These are phyloP conservation scores for Penicillium verrucosum DNA, from an alignment of 2,329 filamentous ascomycete genomes.

Conservation along the genomic window DNA sequence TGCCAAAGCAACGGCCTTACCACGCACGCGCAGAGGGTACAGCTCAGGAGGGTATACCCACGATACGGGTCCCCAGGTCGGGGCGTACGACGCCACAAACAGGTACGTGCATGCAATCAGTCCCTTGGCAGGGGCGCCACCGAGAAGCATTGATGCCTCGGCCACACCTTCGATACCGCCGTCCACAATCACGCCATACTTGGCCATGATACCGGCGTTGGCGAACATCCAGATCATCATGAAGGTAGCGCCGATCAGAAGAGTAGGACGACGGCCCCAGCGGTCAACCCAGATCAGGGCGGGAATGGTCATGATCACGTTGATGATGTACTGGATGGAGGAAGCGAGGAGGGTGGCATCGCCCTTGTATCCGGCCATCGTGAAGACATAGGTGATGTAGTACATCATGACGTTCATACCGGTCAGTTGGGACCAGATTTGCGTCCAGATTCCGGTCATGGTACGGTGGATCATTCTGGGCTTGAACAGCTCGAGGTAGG, in stretches of 20 bases:
- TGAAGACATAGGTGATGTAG: constrained; percentile 68
- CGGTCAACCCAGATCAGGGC: constrained; percentile 71
- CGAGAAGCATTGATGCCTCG: constrained; percentile 39
- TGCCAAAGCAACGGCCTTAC: constrained; percentile 58
- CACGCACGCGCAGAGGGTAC: constrained; percentile 52
- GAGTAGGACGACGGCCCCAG: constrained; percentile 68
- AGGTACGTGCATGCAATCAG: constrained; percentile 69
- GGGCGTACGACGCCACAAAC: constrained; percentile 59
- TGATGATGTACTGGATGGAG: constrained; percentile 73
- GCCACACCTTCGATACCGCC: constrained; percentile 36
- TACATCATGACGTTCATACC: constrained; percentile 78
- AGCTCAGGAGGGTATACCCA: constrained; percentile 58
- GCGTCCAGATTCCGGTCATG: constrained; percentile 67
- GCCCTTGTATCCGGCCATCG: constrained; percentile 65
- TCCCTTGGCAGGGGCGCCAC: constrained; percentile 53
- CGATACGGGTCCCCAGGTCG: constrained; percentile 58
- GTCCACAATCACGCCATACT: constrained; percentile 38
- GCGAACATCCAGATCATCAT: constrained; percentile 54
- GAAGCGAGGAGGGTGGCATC: constrained; percentile 62
- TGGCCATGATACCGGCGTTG: constrained; percentile 43
- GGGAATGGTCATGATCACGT: constrained; percentile 73
- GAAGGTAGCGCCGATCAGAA: constrained; percentile 62
- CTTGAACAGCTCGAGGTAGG: constrained; percentile 68
- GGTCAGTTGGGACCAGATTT: constrained; percentile 73
- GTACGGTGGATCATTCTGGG: constrained; percentile 73